Conservation (phyloP, 2,329 filamentous ascomycete species). For the Diplodia corticola region DNA sequence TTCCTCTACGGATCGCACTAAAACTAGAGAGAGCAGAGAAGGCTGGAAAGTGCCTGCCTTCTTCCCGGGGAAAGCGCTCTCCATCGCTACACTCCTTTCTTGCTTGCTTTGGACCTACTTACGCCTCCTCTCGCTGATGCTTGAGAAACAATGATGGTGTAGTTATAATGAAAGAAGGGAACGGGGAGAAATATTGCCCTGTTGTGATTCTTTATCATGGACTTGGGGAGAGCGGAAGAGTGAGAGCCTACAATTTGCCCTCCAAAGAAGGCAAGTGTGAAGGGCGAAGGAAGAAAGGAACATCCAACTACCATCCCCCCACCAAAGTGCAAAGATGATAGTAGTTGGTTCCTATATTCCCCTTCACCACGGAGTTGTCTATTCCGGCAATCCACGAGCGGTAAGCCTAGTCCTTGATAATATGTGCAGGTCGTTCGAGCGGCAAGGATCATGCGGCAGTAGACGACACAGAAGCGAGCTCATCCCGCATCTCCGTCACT, state of each 20-base stretch:
- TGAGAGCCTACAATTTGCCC: neutral
- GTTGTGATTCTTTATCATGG: neutral
- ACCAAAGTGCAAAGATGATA: neutral
- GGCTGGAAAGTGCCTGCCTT: too few species aligned
- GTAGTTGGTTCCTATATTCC: neutral
- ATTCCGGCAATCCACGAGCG: neutral
- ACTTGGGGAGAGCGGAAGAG: neutral
- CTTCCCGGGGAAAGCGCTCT: neutral
- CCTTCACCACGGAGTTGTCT: neutral
- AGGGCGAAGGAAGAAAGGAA: neutral
- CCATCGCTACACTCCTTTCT: neutral
- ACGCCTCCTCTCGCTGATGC: neutral
- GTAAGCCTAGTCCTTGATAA: neutral
- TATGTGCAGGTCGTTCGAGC: neutral
- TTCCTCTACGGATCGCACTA: neutral
- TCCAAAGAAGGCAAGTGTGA: neutral
- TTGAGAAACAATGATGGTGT: too few species aligned
- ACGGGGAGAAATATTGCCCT: neutral
- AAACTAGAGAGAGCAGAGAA: neutral
- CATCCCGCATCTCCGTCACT: slow-evolving; percentile 58
- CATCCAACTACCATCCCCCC: neutral
- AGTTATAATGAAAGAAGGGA: neutral
- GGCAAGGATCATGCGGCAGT: neutral
- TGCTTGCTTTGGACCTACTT: neutral
- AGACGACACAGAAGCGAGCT: slow-evolving; percentile 33